These are phyloP conservation scores for Cercospora sp. DNA, from an alignment of 2,329 filamentous ascomycete species.

Conservation along the genomic window DNA sequence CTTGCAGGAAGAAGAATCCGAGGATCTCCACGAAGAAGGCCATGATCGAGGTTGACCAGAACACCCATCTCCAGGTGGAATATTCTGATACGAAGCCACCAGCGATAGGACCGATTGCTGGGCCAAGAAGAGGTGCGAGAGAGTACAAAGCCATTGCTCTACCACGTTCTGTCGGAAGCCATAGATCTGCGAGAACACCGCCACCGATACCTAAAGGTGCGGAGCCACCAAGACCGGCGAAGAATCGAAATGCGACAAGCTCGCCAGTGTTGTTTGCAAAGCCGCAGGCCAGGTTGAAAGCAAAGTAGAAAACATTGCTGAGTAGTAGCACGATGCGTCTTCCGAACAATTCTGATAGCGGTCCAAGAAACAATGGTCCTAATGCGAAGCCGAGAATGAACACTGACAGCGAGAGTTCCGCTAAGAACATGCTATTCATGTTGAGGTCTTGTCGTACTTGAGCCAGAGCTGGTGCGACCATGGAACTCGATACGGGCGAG, in stretches of 20 bases:
- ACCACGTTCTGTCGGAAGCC: constrained; percentile 61
- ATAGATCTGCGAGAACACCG: constrained; percentile 54
- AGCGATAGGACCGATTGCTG: constrained; percentile 64
- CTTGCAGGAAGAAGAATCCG: constrained; percentile 62
- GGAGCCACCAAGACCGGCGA: constrained; percentile 42
- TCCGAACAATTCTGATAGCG: constrained; percentile 42
- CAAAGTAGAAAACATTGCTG: constrained; percentile 42
- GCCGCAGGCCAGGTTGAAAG: constrained; percentile 42
- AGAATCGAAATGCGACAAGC: constrained; percentile 42
- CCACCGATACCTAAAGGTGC: constrained; percentile 42
- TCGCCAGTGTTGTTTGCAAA: constrained; percentile 37
- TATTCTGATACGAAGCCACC: constrained; percentile 65
- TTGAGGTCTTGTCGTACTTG: constrained; percentile 35
- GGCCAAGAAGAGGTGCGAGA: constrained; percentile 64
- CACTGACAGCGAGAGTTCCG: constrained; percentile 39
- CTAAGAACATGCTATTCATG: constrained; percentile 24
- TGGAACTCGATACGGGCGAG: constrained; percentile 42
- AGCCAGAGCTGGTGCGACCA: constrained; percentile 41
- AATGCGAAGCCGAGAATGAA: constrained; percentile 43
- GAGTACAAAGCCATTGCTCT: constrained; percentile 63
- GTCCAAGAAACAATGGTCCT: constrained; percentile 41
- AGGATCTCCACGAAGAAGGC: constrained; percentile 61
- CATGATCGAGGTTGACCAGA: constrained; percentile 65
- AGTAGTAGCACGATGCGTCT: constrained; percentile 39
- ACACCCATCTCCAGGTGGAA: constrained; percentile 71